Conservation (phyloP, 257 asterid genomes). For the Petunia secreta region DNA sequence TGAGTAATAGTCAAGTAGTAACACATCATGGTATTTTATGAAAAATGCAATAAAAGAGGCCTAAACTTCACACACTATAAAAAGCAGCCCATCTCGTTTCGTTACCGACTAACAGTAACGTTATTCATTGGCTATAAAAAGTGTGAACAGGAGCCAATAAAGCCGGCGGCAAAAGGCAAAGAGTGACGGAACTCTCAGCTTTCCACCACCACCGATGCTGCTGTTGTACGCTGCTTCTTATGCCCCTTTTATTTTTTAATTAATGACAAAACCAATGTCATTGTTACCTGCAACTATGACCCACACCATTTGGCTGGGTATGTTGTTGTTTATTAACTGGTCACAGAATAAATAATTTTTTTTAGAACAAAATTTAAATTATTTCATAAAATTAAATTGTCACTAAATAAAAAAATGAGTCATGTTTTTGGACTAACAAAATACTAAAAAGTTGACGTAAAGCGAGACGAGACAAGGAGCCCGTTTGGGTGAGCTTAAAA, state of each 20-base stretch:
- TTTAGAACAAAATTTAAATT: too few species aligned
- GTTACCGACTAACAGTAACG: constrained; percentile 9
- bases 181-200: constrained; percentile 20
- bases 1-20: too few species aligned
- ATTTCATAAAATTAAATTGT: too few species aligned
- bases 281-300: constrained; percentile 6
- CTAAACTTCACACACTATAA: not conserved
- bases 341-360: too few species aligned
- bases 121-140: not conserved
- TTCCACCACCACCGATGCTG: constrained; percentile 29
- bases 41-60: not conserved
- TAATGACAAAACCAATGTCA: constrained; percentile 30
- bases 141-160: constrained; percentile 26
- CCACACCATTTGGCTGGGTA: not conserved
- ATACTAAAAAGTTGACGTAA: too few species aligned
- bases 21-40: too few species aligned
- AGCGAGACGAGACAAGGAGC: too few species aligned
- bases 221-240: constrained; percentile 28
- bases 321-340: too few species aligned
- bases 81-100: not conserved
- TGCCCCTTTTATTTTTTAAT: not conserved
- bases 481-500: too few species aligned
- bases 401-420: too few species aligned
- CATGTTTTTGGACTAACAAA: too few species aligned
- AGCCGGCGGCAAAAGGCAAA: constrained; percentile 34